Base-by-base conservation (phyloP, 148 eudicot species). In the Rhododendron williamsianum region DNA sequence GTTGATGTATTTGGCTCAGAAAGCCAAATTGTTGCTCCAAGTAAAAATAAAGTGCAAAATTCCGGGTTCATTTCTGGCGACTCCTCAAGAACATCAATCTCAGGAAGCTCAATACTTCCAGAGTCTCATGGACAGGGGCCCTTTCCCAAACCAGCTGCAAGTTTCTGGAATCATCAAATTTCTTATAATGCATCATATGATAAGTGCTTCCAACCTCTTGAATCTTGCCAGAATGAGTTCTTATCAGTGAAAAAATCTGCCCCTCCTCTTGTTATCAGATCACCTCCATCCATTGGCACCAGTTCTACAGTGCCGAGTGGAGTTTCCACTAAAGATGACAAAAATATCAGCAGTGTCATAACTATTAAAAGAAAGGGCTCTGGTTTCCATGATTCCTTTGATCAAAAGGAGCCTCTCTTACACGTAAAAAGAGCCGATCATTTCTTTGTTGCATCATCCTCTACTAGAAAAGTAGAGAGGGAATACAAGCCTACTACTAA, bases 1-100 rank as follows among this genome's bases (percentile, higher is more conserved):
- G 84, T 80, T 87, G 90, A 89, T 90, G 80, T 84, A 49, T 87
- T 86, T 71, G 92, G 89, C 78, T 90, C 89, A 84, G 90, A 88
- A 54, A 88, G 83, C 78, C 52, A 49, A 69, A 74, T 82, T 78
- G 90, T 88, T 7, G 84, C 87, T 74, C 82, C 84, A 51, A 85
- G 85, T 25, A 81, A 85, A 56, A 85, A 81, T 77, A 88, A 86
- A 83, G 85, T 84, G 63, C 89, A 88, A 83, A 86, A 86, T 81
- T 81, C 77, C 56, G 87, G 88, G n/a, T 80, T 81, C 69, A 76
- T 73, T 76, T 52, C 90, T 9, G 78, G 49, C 45, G 88, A 85
- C 35, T 88, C 89, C 80, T 81, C 89, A 48, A 86, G 76, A 84
- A 41, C 86, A 78, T 71, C 78, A 13, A 46, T 80, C 60, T 84